Base-by-base conservation (phyloP, 441 rosid genomes). In the Biscutella laevigata region DNA sequence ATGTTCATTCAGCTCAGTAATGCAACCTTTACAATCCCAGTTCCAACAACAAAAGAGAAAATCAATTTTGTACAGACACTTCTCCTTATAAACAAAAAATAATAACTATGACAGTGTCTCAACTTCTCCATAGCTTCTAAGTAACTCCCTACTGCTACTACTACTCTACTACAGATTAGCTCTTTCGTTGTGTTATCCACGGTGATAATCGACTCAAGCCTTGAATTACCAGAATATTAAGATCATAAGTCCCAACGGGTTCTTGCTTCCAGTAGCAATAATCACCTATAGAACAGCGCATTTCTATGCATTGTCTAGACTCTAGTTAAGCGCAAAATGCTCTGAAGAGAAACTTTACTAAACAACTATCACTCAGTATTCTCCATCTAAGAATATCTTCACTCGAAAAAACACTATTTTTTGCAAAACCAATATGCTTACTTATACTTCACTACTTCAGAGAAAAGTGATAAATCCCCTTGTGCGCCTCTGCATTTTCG, bases 51-150 rank as follows among this genome's bases (percentile, higher is more conserved):
- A 61, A 7, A 41, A 6, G 6, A 25, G 52, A 10, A 33, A 7
- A 35, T 27, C 19, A 3, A 27, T 15, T 32, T 16, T 0, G 21
- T 28, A 3, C 14, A 32, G 13, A 32, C 4, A 12, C 38, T 7
- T 32, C 8, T 7, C 0, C 3, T n/a, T 2, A 30, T 4, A 51
- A 25, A n/a, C 7, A 7, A 38, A 1, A 39, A 10, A 39, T 4
- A 27, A 24, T 35, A 43, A 20, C 15, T 15, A 14, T 14, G 46
- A 4, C 24, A 47, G 27, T 3, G 50, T 37, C 54, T 28, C 42
- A 42, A 41, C 48, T 32, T 34, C 14, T 49, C 21, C 20, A 48
- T 15, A 48, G 53, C 69, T 6, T 1, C 45, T 39, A 37, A 24
- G 61, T 0, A 53, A 28, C 50, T 37, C 41, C 2, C 27, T 15